These are phyloP conservation scores for Syzygium aromaticum DNA, from an alignment of 345 rosid genomes.

Conservation along the genomic window DNA sequence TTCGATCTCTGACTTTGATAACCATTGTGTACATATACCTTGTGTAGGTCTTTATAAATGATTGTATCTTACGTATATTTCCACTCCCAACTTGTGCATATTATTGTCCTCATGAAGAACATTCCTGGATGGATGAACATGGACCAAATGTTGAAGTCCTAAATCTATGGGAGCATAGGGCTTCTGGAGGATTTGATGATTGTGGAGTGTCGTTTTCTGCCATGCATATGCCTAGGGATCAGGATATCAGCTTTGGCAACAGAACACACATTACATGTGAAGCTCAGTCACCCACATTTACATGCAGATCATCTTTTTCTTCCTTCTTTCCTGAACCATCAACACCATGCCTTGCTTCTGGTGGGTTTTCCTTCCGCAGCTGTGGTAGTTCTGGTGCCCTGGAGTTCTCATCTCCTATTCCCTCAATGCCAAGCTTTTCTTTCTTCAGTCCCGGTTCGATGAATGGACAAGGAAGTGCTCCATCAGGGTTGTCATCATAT, in stretches of 20 bases:
- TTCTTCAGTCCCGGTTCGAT: constrained; percentile 34
- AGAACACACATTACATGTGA: constrained; percentile 21
- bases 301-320: constrained; percentile 43
- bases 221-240: constrained; percentile 29
- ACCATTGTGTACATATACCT: not conserved
- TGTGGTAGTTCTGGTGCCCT: constrained; percentile 18
- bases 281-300: constrained; percentile 25
- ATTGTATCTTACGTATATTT: not conserved
- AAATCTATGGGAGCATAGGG: constrained; percentile 4
- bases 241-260: constrained; percentile 55
- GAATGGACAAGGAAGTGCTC: constrained; percentile 8
- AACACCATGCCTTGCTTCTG: constrained; percentile 19
- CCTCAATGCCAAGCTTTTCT: constrained; percentile 53
- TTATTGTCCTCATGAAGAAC: constrained; percentile 20
- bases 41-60: not conserved
- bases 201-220: constrained; percentile 24
- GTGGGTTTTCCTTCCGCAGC: constrained; percentile 33
- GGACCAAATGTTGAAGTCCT: constrained; percentile 4
- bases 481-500: constrained; percentile 9
- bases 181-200: constrained; percentile 21
- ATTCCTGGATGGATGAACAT: constrained; percentile 42
- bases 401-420: constrained; percentile 28
- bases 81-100: not conserved
- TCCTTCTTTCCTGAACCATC: constrained; percentile 33
- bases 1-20: not conserved